Evolutionary conservation across 257 asterid species (phyloP).

Genomic region (Nicotiana noctiflora): DNA sequence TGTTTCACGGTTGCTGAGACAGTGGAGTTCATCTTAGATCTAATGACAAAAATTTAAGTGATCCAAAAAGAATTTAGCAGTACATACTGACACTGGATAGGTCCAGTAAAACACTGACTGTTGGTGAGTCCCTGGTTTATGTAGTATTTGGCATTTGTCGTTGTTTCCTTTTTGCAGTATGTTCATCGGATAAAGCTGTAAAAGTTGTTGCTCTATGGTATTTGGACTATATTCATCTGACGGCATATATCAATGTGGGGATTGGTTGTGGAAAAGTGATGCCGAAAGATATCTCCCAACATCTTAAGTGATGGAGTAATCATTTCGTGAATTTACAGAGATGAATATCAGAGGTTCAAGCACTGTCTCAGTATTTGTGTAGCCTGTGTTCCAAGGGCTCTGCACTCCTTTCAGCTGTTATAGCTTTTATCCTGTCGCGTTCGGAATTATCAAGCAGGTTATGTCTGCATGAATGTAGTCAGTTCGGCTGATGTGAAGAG

Average conservation of each 20-base stretch:
- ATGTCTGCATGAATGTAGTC: background rate
- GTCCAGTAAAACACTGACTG: slow-evolving; percentile 4
- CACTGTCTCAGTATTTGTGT: background rate
- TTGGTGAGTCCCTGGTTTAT: slow-evolving; percentile 5
- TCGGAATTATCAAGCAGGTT: background rate
- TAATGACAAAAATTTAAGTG: background rate
- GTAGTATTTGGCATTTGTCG: background rate
- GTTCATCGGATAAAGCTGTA: background rate
- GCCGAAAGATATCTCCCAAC: background rate
- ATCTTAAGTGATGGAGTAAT: background rate
- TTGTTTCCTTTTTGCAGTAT: background rate
- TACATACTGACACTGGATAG: slow-evolving; percentile 8
- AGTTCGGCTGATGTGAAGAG: slow-evolving; percentile 2
- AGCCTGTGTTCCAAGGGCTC: background rate
- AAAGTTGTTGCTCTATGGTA: background rate
- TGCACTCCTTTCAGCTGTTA: background rate
- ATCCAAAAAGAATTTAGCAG: slow-evolving; percentile 4
- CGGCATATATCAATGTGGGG: background rate
- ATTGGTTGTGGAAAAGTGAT: background rate
- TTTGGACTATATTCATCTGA: slow-evolving; percentile 9
- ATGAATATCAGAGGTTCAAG: background rate
- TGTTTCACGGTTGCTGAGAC: background rate
- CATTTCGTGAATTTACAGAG: background rate
- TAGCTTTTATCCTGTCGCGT: background rate
- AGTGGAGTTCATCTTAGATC: background rate